phyloP scores from a whole-genome alignment of 2,329 filamentous ascomycete genomes.

The Cordyceps sp. region DNA sequence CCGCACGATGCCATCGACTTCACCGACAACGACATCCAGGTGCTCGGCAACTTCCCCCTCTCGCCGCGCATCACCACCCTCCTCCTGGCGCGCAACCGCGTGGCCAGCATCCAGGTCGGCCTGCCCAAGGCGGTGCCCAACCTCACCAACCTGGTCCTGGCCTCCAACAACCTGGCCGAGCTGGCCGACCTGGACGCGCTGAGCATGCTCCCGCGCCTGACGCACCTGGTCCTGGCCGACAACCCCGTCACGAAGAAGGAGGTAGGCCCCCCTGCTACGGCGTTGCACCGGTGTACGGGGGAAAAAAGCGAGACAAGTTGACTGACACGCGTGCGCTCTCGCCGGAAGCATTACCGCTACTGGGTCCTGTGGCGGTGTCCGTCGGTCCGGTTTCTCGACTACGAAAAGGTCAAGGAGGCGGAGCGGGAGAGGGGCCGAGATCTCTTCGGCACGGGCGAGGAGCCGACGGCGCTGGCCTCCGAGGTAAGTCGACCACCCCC shows the following conservation, averaged over 20 bases:
- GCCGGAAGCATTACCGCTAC: constrained; percentile 88
- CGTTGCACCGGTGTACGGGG: too few relatives aligned
- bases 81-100: constrained; percentile 76
- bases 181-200: constrained; percentile 79
- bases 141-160: constrained; percentile 65
- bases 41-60: constrained; percentile 82
- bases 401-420: constrained; percentile 72
- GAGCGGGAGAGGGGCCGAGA: constrained; percentile 63
- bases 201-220: constrained; percentile 49
- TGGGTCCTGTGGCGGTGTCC: constrained; percentile 85
- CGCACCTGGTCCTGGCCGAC: constrained; percentile 65
- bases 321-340: too few relatives aligned
- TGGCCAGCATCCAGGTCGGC: constrained; percentile 63
- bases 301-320: too few relatives aligned
- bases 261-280: too few relatives aligned
- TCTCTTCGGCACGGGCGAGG: constrained; percentile 65
- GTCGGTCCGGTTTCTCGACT: constrained; percentile 78
- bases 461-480: constrained; percentile 65
- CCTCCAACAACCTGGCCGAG: constrained; percentile 68
- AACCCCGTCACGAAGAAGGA: constrained; percentile 89
- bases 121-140: constrained; percentile 65
- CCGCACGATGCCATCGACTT: constrained; percentile 95
- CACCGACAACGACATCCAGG: constrained; percentile 91
- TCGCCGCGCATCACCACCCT: constrained; percentile 77
- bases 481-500: constrained; percentile 24